Evolutionary conservation across 2,329 filamentous ascomycete genomes (phyloP).

Genomic region (Xylariaceae sp.): DNA sequence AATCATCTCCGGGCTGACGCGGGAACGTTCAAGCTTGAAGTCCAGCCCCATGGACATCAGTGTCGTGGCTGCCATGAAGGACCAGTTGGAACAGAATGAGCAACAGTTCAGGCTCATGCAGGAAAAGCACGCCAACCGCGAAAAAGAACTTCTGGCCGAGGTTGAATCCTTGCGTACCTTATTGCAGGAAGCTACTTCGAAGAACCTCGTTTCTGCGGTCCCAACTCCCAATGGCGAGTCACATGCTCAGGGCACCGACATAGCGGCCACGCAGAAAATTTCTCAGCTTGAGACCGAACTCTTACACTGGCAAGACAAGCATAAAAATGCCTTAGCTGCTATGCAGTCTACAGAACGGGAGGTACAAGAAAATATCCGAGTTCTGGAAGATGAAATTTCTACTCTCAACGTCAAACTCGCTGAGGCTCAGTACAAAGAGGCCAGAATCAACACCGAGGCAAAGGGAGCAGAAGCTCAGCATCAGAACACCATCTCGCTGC

Average conservation of each 20-base stretch:
- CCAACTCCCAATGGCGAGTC: constrained; percentile 30
- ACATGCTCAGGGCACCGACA: constrained; percentile 28
- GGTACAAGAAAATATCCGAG: constrained; percentile 64
- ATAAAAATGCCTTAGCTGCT: constrained; percentile 62
- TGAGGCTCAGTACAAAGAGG: constrained; percentile 38
- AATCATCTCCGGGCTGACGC: constrained; percentile 88
- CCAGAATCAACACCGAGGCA: constrained; percentile 39
- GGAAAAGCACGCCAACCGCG: constrained; percentile 64
- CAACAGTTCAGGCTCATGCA: constrained; percentile 70
- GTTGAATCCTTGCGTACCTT: constrained; percentile 61
- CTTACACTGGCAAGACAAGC: constrained; percentile 68
- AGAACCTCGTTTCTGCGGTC: constrained; percentile 15
- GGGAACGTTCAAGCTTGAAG: constrained; percentile 87
- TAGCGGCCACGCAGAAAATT: constrained; percentile 49
- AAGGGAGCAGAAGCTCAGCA: constrained; percentile 50
- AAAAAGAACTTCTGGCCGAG: constrained; percentile 68
- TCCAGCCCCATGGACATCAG: constrained; percentile 83
- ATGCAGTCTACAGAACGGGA: constrained; percentile 68
- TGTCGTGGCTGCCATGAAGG: constrained; percentile 77
- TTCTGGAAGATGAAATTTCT: constrained; percentile 60
- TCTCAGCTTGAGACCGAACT: constrained; percentile 66
- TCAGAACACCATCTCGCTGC: constrained; percentile 51
- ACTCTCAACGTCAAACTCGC: constrained; percentile 49
- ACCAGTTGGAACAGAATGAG: constrained; percentile 84
- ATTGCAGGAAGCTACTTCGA: constrained; percentile 36